Base-by-base conservation (phyloP, 2,329 filamentous ascomycete genomes). In the Fonsecaea erecta region DNA sequence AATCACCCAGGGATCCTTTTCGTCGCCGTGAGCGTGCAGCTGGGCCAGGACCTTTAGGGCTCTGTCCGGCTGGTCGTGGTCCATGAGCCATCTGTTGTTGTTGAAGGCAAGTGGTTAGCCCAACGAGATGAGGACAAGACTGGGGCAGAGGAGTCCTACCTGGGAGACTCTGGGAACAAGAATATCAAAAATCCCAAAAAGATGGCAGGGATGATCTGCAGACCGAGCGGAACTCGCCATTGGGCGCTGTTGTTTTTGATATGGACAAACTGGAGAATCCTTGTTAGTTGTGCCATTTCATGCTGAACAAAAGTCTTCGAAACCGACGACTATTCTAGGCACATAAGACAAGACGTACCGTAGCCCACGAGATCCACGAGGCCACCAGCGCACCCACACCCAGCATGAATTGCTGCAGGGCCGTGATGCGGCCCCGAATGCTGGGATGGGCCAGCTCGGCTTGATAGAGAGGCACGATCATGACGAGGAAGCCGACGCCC, bases 371-470 rank as follows among this genome's bases (percentile, higher is more conserved):
- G 54, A 90, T 86, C 90, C 90, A 93, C 0, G 87, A 83, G 0
- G 91, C 91, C 16, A 88, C 78, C 1, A 95, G 83, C 16, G 90
- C 81, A 63, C 91, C 91, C 30, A 94, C 85, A 0, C 90, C 91
- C 58, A 94, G 76, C 90, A 93, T 93, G 74, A 93, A 93, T 72
- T 93, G 91, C 75, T 93, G 91, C 2, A 94, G 80, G 32, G 87
- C 85, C 0, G 90, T 93, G 34, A 95, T 84, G 68, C 88, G 82
- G 12, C 91, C 91, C 75, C 91, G 86, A 72, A 94, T 94, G 64
- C 84, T 85, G 1, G 91, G 91, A 74, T 94, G 91, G 2, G 89
- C 88, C 26, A 94, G 83, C 73, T 95, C 91, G 24, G 89, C 90
- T 74, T 93, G 91, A 74, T 93, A 94, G 0, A 93, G 77, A 1